Percentiles rank a stretch among this genome's conserved stretches.
These are phyloP conservation scores for Ilyonectria mors-panacis DNA, from an alignment of 2,329 filamentous ascomycete species.

Conservation along the genomic window DNA sequence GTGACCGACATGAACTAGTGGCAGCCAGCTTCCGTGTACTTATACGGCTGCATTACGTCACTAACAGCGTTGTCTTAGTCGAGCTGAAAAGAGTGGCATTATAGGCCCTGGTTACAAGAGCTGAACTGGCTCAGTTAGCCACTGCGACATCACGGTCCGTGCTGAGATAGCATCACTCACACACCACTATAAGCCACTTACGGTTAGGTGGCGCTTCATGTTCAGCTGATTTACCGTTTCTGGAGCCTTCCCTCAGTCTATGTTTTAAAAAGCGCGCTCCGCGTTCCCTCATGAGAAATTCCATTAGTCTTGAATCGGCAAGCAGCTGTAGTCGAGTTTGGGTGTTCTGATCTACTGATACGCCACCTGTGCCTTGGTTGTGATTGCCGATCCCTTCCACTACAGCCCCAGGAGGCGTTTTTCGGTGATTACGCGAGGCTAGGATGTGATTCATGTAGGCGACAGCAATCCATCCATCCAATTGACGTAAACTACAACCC, in stretches of 20 bases:
- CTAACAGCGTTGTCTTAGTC: neutral
- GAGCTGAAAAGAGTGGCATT: neutral
- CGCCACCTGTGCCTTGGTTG: neutral
- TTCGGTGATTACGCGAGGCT: neutral
- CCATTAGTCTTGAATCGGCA: neutral
- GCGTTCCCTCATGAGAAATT: neutral
- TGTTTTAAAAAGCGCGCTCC: neutral
- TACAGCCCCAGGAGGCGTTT: neutral
- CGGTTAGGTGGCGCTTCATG: neutral
- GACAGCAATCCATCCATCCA: neutral
- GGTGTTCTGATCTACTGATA: neutral
- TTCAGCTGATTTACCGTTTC: neutral
- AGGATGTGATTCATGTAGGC: neutral
- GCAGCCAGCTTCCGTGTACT: neutral
- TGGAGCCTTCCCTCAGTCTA: neutral
- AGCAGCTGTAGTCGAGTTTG: neutral
- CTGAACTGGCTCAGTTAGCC: neutral
- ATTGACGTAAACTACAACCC: neutral
- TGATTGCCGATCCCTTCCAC: neutral
- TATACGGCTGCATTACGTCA: neutral
- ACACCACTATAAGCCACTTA: neutral
- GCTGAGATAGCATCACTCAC: neutral
- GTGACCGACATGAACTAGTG: neutral
- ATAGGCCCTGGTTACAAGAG: neutral
- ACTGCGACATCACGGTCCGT: neutral